Evolutionary conservation across 148 eudicot species (phyloP), one percentile per base, ranked within the genome.

Genomic region (Tetragonia tetragonoides): DNA sequence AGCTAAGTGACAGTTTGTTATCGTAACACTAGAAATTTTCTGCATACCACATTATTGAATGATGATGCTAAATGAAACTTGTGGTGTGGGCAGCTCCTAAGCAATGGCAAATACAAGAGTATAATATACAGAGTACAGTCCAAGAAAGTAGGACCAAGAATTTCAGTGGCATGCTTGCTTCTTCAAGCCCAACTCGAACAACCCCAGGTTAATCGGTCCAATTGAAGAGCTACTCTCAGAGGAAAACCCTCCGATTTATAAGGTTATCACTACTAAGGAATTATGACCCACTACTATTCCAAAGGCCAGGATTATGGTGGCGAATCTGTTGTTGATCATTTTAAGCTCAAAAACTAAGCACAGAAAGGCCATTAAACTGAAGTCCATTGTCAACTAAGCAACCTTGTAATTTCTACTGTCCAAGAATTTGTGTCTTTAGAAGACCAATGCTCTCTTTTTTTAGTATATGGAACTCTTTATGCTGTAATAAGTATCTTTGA

Each of bases 121-220:
- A 81, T 78, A 4, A 59, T 78, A 14, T 88, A 88, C 57, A 73
- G 87, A 62, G 91, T 84, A 6, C 37, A 80, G 24, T 73, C 86
- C 10, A 88, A 86, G 28, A 46, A 70, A n/a, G 44, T 53, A n/a
- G 87, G 88, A 1, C 88, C 88, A 11, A 80, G 91, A 72, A 73
- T 86, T 9, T 88, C 88, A 23, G 82, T 86, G 24, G 86, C 91
- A 4, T 80, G 82, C 41, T 86, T 80, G 82, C 41, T 86, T 88
- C 64, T 82, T 86, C 39, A 81, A 75, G 66, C 80, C 85, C 12
- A 20, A 38, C 7, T 21, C 8, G 47, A 9, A 14, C 10, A 75
- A 75, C 61, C 41, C 73, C 2, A 82, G 75, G 42, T 4, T 82
- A 2, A 78, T 79, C 5, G 84, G 80, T 41, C 88, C 90, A 28